These are phyloP conservation scores for Clonostachys sp. DNA, from an alignment of 2,329 filamentous ascomycete genomes.

Conservation along the genomic window DNA sequence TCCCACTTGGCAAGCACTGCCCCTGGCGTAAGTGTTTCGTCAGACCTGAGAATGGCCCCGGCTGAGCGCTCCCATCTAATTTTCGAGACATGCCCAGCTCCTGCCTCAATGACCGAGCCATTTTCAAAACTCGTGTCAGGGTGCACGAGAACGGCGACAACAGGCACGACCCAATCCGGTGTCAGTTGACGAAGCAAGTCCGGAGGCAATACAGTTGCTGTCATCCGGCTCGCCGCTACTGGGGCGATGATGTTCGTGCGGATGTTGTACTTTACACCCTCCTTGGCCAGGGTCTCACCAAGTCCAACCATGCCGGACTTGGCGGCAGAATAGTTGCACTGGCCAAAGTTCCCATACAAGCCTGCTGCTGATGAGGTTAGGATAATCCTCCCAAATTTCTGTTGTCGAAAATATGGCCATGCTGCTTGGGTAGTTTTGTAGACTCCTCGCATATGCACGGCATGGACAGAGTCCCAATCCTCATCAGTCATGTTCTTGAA, in stretches of 20 bases:
- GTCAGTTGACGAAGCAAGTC: constrained; percentile 81
- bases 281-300: constrained; percentile 96
- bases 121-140: constrained; percentile 77
- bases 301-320: constrained; percentile 95
- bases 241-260: constrained; percentile 91
- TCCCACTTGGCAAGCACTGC: constrained; percentile 88
- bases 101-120: constrained; percentile 88
- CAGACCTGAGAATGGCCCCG: constrained; percentile 84
- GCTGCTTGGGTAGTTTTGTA: constrained; percentile 95
- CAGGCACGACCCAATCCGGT: constrained; percentile 91
- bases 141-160: constrained; percentile 86
- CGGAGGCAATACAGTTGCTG: constrained; percentile 88
- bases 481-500: constrained; percentile 98
- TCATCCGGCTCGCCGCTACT: constrained; percentile 90
- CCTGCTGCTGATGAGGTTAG: constrained; percentile 96
- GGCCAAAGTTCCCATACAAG: constrained; percentile 91
- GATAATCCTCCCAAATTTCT: constrained; percentile 95
- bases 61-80: constrained; percentile 89
- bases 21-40: constrained; percentile 81
- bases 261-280: constrained; percentile 98
- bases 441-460: constrained; percentile 86
- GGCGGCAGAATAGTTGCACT: constrained; percentile 94
- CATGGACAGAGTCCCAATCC: constrained; percentile 94
- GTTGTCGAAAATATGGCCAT: constrained; percentile 97
- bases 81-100: constrained; percentile 89